Evolutionary conservation across 257 asterid species (phyloP), one percentile per base, ranked within the genome.

Genomic region (Nemophila menziesii): DNA sequence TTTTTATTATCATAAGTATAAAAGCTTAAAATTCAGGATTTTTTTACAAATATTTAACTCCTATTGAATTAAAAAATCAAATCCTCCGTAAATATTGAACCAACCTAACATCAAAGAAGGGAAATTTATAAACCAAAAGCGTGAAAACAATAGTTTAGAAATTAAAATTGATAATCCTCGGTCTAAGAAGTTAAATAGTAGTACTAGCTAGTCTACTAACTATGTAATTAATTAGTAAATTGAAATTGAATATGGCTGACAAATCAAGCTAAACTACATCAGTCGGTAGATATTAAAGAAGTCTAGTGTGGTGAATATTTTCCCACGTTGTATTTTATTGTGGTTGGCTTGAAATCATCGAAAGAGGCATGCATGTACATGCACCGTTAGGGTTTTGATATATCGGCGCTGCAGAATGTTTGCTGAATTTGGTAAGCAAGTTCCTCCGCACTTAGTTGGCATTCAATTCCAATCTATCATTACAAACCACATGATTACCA

Each of bases 371-470:
- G 9, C 15, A 7, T 23, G 51, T 7, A 29, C 5, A 29, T 15
- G 5, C 9, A 37, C 13, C 44, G 45, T 52, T 43, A 52, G 43
- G 61, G 59, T 43, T 47, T 48, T 15, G 5, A 27, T 68, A 65
- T 78, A n/a, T n/a, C n/a, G n/a, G n/a, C n/a, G n/a, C n/a, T n/a
- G 81, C 78, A 69, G 77, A 89, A 89, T 39, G 95, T 84, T 66
- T 70, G 90, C 69, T 80, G 97, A 66, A 89, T 75, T 51, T 69
- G 86, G 42, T 78, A 78, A 24, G 97, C 97, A 62, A 89, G 62
- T 43, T 89, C 97, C 56, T 89, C 94, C 3, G 97, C 97, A 52
- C 97, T 89, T 19, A 84, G 92, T 55, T 80, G 92, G 77, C 97
- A 89, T 56, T 84, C 97, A 40, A 89, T 84, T 44, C 97, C 94